Conservation (phyloP, 2,329 filamentous ascomycete species). For the Anthostomella pinea region DNA sequence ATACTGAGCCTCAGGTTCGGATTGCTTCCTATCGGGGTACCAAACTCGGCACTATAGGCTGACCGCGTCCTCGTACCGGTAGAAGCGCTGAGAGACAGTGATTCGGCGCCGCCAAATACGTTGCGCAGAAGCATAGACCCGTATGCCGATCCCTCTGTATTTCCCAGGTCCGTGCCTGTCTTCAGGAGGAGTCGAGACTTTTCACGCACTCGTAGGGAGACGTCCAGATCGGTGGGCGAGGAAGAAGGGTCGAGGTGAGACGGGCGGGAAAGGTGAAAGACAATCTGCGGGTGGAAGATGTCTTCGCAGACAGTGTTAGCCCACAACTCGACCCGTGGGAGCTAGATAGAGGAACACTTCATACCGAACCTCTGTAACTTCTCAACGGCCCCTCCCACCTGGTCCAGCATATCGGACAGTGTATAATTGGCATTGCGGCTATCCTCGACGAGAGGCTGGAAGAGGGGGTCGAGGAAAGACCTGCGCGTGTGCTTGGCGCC, state of each 20-base stretch:
- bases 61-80: conserved; percentile 87
- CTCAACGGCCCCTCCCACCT: conserved; percentile 33
- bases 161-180: conserved; percentile 91
- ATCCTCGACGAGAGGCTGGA: conserved; percentile 72
- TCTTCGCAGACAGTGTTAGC: conserved; percentile 46
- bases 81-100: conserved; percentile 80
- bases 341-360: conserved; percentile 15
- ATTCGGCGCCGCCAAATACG: conserved; percentile 90
- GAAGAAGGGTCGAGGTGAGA: conserved; percentile 65
- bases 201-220: conserved; percentile 76
- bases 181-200: conserved; percentile 82
- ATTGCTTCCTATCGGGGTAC: conserved; percentile 79
- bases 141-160: conserved; percentile 90
- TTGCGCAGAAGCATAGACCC: conserved; percentile 85
- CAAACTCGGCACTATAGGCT: conserved; percentile 83
- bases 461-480: conserved; percentile 77
- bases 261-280: conserved; percentile 77
- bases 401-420: conserved; percentile 68
- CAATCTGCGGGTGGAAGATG: conserved; percentile 81
- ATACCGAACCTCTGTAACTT: conserved; percentile 76
- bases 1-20: conserved; percentile 77
- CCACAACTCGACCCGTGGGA: neutral
- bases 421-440: conserved; percentile 69
- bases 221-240: conserved; percentile 73
- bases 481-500: conserved; percentile 81